Percentiles rank a stretch among this genome's conserved stretches.
These are phyloP conservation scores for Dioscorea dumetorum DNA, from an alignment of 106 monocot species.

Conservation along the genomic window DNA sequence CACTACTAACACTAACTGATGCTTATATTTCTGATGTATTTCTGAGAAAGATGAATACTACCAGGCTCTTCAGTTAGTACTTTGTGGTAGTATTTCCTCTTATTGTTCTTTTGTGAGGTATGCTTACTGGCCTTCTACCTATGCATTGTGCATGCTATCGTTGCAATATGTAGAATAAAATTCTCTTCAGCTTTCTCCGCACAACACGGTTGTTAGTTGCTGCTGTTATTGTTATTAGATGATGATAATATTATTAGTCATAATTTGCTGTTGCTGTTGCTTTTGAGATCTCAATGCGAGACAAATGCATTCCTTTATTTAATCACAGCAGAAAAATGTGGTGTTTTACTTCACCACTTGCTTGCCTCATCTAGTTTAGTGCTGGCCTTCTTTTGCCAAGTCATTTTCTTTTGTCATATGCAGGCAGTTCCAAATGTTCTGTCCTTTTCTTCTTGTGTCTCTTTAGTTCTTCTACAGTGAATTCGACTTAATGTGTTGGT, in stretches of 20 bases:
- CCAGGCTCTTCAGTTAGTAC: background rate
- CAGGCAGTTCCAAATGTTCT: background rate
- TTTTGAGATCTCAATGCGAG: background rate
- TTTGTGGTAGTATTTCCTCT: background rate
- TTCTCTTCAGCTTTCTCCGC: too few species aligned
- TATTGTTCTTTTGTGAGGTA: background rate
- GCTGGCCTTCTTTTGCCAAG: background rate
- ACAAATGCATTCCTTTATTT: background rate
- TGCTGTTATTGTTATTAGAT: too few species aligned
- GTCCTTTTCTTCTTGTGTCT: too few species aligned
- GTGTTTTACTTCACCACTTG: too few species aligned
- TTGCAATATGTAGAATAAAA: too few species aligned
- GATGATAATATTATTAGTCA: too few species aligned
- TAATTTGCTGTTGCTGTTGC: background rate
- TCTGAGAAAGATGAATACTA: background rate
- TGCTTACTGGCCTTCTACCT: background rate
- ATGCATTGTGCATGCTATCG: too few species aligned
- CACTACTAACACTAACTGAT: background rate
- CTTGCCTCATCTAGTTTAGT: background rate
- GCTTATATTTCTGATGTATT: background rate
- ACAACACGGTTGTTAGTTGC: too few species aligned
- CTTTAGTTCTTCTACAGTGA: background rate
- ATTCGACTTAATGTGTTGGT: background rate
- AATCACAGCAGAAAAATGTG: background rate
- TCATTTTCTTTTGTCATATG: conserved; percentile 1